phyloP scores from a whole-genome alignment of 805 yeast species.

The Candida multigemmis region DNA sequence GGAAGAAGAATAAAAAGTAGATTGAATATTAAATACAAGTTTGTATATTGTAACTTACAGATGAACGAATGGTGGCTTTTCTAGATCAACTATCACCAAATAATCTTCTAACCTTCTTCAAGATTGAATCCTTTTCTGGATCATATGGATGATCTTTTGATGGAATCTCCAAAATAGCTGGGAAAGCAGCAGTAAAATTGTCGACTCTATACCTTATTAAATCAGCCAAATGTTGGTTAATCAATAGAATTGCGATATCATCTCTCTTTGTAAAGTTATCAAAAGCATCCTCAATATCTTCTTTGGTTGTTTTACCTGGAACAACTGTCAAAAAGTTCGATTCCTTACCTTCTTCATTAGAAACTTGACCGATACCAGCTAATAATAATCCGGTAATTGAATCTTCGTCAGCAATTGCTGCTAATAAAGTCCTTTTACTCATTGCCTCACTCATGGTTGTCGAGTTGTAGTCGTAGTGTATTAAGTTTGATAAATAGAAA shows the following conservation, averaged over 20 bases:
- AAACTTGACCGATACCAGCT: slow-evolving; percentile 91
- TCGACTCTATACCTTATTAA: slow-evolving; percentile 78
- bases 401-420: slow-evolving; percentile 96
- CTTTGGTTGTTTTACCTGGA: slow-evolving; percentile 69
- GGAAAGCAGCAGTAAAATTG: slow-evolving; percentile 81
- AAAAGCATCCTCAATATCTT: slow-evolving; percentile 68
- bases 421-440: slow-evolving; percentile 72
- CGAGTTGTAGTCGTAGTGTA: slow-evolving; percentile 17
- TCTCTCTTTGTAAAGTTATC: slow-evolving; percentile 69
- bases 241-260: slow-evolving; percentile 86
- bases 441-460: slow-evolving; percentile 30
- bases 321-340: slow-evolving; percentile 77
- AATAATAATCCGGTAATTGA: slow-evolving; percentile 91
- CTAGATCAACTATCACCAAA: slow-evolving; percentile 67
- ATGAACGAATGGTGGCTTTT: not conserved
- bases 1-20: slow-evolving; percentile 13
- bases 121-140: slow-evolving; percentile 94
- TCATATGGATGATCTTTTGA: slow-evolving; percentile 98
- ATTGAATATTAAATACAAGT: slow-evolving; percentile 1
- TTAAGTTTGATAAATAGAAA: not conserved
- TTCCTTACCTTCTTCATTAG: slow-evolving; percentile 50
- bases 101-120: slow-evolving; percentile 87
- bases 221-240: slow-evolving; percentile 94
- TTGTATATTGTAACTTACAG: not conserved
- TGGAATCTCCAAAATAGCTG: slow-evolving; percentile 94